phyloP scores from a whole-genome alignment of 306 rosid species.

The Albizia julibrissin region DNA sequence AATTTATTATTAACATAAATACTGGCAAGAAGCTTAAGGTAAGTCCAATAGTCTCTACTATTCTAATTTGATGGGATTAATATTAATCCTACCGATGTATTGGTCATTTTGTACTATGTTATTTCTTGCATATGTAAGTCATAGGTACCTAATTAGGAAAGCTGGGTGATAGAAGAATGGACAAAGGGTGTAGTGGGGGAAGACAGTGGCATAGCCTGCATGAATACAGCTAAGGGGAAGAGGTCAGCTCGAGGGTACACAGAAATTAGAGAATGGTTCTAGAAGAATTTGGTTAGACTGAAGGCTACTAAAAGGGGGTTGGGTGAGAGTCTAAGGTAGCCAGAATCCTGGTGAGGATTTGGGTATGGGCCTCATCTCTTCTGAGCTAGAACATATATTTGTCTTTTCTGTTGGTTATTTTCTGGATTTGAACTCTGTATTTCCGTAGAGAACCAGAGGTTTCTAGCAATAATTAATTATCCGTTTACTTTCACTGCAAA shows the following conservation, averaged over 20 bases:
- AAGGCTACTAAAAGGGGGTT: neutral
- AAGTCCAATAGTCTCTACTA: slow-evolving; percentile 25
- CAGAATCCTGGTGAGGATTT: neutral
- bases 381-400: neutral
- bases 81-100: neutral
- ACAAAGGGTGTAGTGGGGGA: neutral
- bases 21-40: slow-evolving; percentile 94
- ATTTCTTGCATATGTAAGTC: neutral
- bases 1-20: slow-evolving; percentile 82
- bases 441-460: neutral
- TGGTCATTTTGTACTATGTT: slow-evolving; percentile 10
- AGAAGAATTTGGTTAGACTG: neutral
- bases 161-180: neutral
- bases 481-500: neutral
- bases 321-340: neutral
- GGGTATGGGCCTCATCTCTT: neutral
- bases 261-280: neutral
- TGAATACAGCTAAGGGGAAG: neutral
- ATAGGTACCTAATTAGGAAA: neutral
- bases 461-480: neutral
- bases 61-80: slow-evolving; percentile 12
- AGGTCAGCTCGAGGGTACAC: neutral
- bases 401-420: neutral
- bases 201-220: neutral
- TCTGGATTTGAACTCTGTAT: neutral